Base-by-base conservation (phyloP, 2,329 filamentous ascomycete species). In the Colletotrichum orbiculare region DNA sequence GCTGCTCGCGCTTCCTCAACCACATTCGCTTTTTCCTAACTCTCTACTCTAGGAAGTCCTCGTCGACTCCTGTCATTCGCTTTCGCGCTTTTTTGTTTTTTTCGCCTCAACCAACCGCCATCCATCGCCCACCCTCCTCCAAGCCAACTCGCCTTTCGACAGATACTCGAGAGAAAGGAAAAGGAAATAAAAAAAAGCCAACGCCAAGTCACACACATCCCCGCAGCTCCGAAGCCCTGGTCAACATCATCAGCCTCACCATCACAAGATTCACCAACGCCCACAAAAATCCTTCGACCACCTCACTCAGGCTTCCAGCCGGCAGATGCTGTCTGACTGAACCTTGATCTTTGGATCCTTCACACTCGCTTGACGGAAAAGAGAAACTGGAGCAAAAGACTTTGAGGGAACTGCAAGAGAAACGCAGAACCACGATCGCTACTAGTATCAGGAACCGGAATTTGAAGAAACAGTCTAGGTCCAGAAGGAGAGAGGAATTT, bases 51-150 rank as follows among this genome's bases (percentile, higher is more conserved):
- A 87, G 87, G 87, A 89, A 89, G 87, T 88, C 87, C 88, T 90
- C 87, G 87, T 84, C 81, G 88, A 83, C 87, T 90, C 88, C 87
- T 89, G 87, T 89, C 88, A 88, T 87, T 90, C 88, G 88, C 88
- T 90, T 89, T 81, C 78, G 76, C 75, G 77, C 82, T 82, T 79
- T 78, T 76, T 80, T 80, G 17, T 17, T 79, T 78, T 77, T 76
- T 76, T 76, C 72, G 25, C 25, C 25, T 25, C 25, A 73, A 73
- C 77, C 73, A 73, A 73, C 73, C 75, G 34, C 15, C 45, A 65
- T 33, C 42, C 53, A 48, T 55, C 57, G 45, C 54, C 53, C 54
- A 61, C 25, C 75, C 72, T 72, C 68, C 69, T 68, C 43, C 15
- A 41, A 41, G 13, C 38, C 38, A 41, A 41, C n/a, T 67, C 35